Percentiles rank a stretch among this genome's conserved stretches.
Evolutionary conservation across 1,284 basidiomycete genomes (phyloP).

Genomic region (Ganoderma multipileum): DNA sequence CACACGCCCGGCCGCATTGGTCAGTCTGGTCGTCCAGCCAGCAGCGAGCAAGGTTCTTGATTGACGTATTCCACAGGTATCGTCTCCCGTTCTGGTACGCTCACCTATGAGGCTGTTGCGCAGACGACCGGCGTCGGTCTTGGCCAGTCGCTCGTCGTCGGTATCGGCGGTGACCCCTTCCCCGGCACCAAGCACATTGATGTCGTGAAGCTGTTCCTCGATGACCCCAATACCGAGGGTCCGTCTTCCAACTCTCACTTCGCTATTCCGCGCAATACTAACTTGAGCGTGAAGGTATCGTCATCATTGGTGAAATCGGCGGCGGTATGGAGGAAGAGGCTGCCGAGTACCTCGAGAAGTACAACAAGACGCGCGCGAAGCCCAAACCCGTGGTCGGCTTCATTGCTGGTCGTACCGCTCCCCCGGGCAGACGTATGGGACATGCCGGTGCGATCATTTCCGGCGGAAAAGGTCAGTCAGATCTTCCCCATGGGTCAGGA

Average conservation of each 20-base stretch:
- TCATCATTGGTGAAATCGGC: constrained; percentile 99
- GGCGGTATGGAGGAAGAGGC: constrained; percentile 99
- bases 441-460: constrained; percentile 98
- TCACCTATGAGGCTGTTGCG: constrained; percentile 92
- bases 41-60: neutral
- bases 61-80: constrained; percentile 65
- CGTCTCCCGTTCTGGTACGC: constrained; percentile 95
- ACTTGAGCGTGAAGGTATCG: constrained; percentile 71
- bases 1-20: constrained; percentile 96
- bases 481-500: neutral
- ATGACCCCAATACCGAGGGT: constrained; percentile 94
- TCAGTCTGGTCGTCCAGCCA: constrained; percentile 40
- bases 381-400: constrained; percentile 98
- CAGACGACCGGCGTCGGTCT: constrained; percentile 97
- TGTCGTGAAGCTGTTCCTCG: constrained; percentile 95
- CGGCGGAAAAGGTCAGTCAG: constrained; percentile 85
- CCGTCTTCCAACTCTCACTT: constrained; percentile 10
- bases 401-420: constrained; percentile 97
- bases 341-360: constrained; percentile 92
- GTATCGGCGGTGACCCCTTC: constrained; percentile 99
- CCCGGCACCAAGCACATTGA: constrained; percentile 96
- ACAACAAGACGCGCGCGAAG: constrained; percentile 88
- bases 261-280: neutral
- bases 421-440: constrained; percentile 98
- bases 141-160: constrained; percentile 96